Evolutionary conservation across 2,329 filamentous ascomycete species (phyloP).

Genomic region (Knufia fluminis): DNA sequence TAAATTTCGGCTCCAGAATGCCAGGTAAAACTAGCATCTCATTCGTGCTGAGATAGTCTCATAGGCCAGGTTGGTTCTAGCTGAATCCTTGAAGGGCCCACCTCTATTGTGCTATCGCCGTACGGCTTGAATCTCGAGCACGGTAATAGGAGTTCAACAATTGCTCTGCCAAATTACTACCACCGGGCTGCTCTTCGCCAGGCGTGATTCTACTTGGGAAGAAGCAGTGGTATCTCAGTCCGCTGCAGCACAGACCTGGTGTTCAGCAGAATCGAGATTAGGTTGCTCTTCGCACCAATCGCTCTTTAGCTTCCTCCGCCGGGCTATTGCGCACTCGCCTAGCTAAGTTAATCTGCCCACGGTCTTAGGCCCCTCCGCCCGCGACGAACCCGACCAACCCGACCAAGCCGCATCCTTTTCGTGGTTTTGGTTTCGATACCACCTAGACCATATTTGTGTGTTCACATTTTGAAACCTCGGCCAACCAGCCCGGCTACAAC

Average conservation of each 20-base stretch:
- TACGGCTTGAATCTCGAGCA: neutral
- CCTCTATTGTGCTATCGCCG: neutral
- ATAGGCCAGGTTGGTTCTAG: neutral
- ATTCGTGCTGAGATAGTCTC: neutral
- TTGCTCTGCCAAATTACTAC: neutral
- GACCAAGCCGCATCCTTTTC: neutral
- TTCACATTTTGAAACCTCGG: neutral
- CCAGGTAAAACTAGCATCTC: neutral
- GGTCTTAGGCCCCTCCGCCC: constrained; percentile 4
- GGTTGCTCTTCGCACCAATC: neutral
- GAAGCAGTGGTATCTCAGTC: neutral
- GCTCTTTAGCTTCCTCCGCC: neutral
- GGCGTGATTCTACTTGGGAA: neutral
- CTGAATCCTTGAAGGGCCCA: neutral
- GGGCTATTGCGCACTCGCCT: constrained; percentile 5
- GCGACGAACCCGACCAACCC: neutral
- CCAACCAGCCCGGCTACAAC: no score
- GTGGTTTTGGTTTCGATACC: neutral
- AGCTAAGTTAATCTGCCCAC: neutral
- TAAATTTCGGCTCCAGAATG: neutral
- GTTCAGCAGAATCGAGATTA: neutral
- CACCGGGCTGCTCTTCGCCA: neutral
- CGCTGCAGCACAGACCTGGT: neutral
- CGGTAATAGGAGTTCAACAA: neutral
- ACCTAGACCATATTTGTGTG: neutral